These are phyloP conservation scores for Monilinia fructicola DNA, from an alignment of 2,329 filamentous ascomycete species.

Conservation along the genomic window DNA sequence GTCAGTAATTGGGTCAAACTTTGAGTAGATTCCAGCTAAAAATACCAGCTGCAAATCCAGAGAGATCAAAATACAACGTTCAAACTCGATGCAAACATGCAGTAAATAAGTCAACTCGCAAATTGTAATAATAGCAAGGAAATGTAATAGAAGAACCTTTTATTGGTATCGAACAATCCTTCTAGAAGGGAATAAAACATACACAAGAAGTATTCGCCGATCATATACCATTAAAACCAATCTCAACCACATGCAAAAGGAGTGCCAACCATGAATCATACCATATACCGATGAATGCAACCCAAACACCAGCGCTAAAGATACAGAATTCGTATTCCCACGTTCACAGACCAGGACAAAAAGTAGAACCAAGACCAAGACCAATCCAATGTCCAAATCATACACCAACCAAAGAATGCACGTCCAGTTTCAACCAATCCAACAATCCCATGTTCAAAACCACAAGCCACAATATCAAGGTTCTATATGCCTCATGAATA, in stretches of 20 bases:
- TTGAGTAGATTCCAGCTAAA: background rate
- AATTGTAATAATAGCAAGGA: background rate
- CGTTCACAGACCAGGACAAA: background rate
- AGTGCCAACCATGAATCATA: background rate
- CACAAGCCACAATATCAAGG: constrained; percentile 5
- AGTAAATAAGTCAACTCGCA: background rate
- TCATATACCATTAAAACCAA: background rate
- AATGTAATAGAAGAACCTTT: background rate
- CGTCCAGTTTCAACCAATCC: background rate
- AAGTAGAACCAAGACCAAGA: background rate
- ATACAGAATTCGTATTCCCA: background rate
- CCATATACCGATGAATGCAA: background rate
- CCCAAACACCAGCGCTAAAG: constrained; percentile 18
- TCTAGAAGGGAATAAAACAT: background rate
- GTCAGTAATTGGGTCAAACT: background rate
- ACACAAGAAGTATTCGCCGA: background rate
- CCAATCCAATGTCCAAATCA: background rate
- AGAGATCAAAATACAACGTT: background rate
- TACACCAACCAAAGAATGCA: background rate
- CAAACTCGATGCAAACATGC: background rate
- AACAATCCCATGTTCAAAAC: background rate
- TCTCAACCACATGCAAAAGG: background rate
- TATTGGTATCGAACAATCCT: background rate
- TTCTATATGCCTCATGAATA: constrained; percentile 12
- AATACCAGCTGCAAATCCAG: background rate